These are phyloP conservation scores for Rhizopogon roseolus DNA, from an alignment of 768 basidiomycete species.

Conservation along the genomic window DNA sequence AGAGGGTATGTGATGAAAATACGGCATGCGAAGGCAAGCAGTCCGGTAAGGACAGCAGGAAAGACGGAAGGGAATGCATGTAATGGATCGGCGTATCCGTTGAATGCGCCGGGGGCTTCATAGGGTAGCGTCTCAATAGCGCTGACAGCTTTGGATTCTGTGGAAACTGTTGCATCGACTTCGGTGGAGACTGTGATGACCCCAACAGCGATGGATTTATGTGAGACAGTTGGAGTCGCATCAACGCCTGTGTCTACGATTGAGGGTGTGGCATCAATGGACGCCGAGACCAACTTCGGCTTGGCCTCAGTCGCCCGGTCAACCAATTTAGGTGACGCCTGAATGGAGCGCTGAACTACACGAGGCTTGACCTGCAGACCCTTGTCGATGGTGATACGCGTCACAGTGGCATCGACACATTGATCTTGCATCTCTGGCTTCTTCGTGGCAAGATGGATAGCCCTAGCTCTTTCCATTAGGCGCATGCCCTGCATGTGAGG, in stretches of 20 bases:
- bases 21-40: slow-evolving; percentile 46
- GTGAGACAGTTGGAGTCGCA: slow-evolving; percentile 31
- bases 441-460: slow-evolving; percentile 15
- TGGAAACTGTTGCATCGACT: slow-evolving; percentile 26
- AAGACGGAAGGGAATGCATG: slow-evolving; percentile 27
- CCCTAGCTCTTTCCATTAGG: slow-evolving; percentile 50
- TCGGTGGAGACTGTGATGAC: slow-evolving; percentile 23
- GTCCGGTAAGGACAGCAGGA: slow-evolving; percentile 23
- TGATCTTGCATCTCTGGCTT: slow-evolving; percentile 29
- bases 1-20: slow-evolving; percentile 47
- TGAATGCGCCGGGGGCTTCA: slow-evolving; percentile 15
- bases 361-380: slow-evolving; percentile 38
- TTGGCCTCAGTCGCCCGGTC: slow-evolving; percentile 35
- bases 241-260: slow-evolving; percentile 42
- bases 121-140: slow-evolving; percentile 15
- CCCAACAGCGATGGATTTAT: slow-evolving; percentile 27
- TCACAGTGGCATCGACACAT: slow-evolving; percentile 50
- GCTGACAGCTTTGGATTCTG: slow-evolving; percentile 11
- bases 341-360: slow-evolving; percentile 29
- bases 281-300: slow-evolving; percentile 34
- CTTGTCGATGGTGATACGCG: slow-evolving; percentile 31
- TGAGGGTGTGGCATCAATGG: slow-evolving; percentile 50
- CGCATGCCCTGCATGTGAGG: slow-evolving; percentile 72
- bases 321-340: slow-evolving; percentile 32
- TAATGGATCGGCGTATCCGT: slow-evolving; percentile 19